phyloP scores from a whole-genome alignment of 2,329 filamentous ascomycete genomes.

The Lasiodiplodia hormozganensis region DNA sequence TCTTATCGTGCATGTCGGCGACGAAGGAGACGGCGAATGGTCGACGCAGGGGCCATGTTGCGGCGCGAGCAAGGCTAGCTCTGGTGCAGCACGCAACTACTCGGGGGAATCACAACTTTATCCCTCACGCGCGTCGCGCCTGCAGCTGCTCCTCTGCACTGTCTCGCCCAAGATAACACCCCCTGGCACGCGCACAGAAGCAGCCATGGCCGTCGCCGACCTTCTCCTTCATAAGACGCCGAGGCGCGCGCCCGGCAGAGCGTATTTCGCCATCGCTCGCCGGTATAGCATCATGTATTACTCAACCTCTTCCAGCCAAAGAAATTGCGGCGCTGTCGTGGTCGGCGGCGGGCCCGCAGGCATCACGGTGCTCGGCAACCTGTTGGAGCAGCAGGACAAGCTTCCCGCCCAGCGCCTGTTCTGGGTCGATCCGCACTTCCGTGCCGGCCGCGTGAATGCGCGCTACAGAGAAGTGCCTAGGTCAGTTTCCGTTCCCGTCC shows the following conservation, averaged over 20 bases:
- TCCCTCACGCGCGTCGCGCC: slow-evolving; percentile 11
- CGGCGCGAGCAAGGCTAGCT: background rate
- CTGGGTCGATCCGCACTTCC: slow-evolving; percentile 66
- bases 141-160: slow-evolving; percentile 14
- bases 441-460: slow-evolving; percentile 44
- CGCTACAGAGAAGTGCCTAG: slow-evolving; percentile 68
- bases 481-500: slow-evolving; percentile 37
- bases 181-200: background rate
- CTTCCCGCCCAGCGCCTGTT: slow-evolving; percentile 54
- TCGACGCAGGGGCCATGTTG: background rate
- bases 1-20: slow-evolving; percentile 18
- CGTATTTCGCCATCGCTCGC: slow-evolving; percentile 22
- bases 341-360: slow-evolving; percentile 66
- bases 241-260: slow-evolving; percentile 14
- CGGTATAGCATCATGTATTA: slow-evolving; percentile 22
- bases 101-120: slow-evolving; percentile 19
- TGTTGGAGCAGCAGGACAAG: slow-evolving; percentile 59
- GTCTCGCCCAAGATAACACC: slow-evolving; percentile 5
- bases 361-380: slow-evolving; percentile 66
- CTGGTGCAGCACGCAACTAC: slow-evolving; percentile 20
- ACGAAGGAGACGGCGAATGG: slow-evolving; percentile 8
- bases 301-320: slow-evolving; percentile 17
- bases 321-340: slow-evolving; percentile 60
- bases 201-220: slow-evolving; percentile 13
- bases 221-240: slow-evolving; percentile 24